Evolutionary conservation across 176 grass and related monocot species (phyloP), one percentile per base, ranked within the genome.

Genomic region (Oryza australiensis): DNA sequence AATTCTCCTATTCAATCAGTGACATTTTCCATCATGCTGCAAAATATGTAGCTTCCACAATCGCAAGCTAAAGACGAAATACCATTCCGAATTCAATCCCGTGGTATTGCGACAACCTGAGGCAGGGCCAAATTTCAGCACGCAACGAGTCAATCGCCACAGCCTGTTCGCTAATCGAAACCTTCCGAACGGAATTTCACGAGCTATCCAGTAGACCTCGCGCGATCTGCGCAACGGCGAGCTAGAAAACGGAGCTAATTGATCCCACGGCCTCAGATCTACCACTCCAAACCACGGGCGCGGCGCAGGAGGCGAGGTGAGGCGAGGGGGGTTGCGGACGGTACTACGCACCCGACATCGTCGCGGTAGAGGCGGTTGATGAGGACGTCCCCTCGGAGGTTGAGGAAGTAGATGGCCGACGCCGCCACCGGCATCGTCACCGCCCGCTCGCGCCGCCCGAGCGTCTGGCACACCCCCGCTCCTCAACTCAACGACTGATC

Each of bases 291-390:
- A 26, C 55, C 22, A 76, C 45, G 45, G 45, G 68, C 35, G 16
- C 35, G 16, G 57, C 27, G 10, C 27, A 2, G 7, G 29, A 15
- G 41, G 51, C 18, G 51, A 53, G 15, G 20, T 13, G 13, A 30
- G 5, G 9, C 13, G 33, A 14, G 29, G 62, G 30, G 30, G 38
- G 10, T 26, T 1, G 42, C 29, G 70, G 34, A 64, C 35, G 29
- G 84, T 29, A 69, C 5, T 1, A 79, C 88, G n/a, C 27, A 97
- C 94, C 94, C 94, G 81, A 97, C 94, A 93, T 97, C 94, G 53
- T 97, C 94, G 57, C 94, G 91, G 79, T 97, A 97, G 73, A 97
- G 94, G 82, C 94, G 94, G 85, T 97, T 97, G 94, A 97, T 97
- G 73, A 97, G 91, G 64, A 97, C 94, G 77, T 97, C 94, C 74